Evolutionary conservation across 2,329 filamentous ascomycete genomes (phyloP), one percentile per base, ranked within the genome.

Genomic region (Polychaeton citri): DNA sequence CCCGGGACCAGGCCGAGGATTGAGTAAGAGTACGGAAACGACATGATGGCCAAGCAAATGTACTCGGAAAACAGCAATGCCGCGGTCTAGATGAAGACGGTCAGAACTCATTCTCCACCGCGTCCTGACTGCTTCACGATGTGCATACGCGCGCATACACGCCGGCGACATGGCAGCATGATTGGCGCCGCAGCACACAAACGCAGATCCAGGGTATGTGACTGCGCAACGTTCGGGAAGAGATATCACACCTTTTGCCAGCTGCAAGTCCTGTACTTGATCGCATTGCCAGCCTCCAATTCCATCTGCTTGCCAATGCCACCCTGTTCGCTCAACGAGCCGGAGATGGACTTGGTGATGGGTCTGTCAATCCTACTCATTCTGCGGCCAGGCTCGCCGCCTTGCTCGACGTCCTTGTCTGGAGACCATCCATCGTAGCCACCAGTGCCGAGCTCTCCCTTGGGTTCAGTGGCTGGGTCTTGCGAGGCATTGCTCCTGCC

Each of bases 1-100:
- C 82, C 86, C 0, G 87, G 86, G 1, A 94, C 83, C 12, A 95
- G 70, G 6, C 87, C 87, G 6, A 95, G 72, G 19, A 88, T 65
- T 30, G 84, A 83, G 60, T 95, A 95, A 0, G 85, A 93, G 71
- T 82, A 93, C 0, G 87, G 87, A 48, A 95, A 95, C 34, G 83
- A 92, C 86, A 95, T 94, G 54, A 94, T 94, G 16, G 73, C 73
- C 60, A 95, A 64, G 57, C 85, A 93, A 40, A 95, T 95, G 58
- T 95, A 95, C 65, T 95, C 87, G 34, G 84, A 90, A 62, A 95
- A 94, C 35, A 95, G 74, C 47, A 94, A 59, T 1, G 80, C 85
- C 0, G 87, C 85, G 36, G 87, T 94, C 80, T 81, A 50, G 20
- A 39, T 21, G 16, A 41, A 16, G 20, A 32, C 9, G 17, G 18